These are phyloP conservation scores for Auriscalpium orientale DNA, from an alignment of 768 basidiomycete genomes.

Conservation along the genomic window DNA sequence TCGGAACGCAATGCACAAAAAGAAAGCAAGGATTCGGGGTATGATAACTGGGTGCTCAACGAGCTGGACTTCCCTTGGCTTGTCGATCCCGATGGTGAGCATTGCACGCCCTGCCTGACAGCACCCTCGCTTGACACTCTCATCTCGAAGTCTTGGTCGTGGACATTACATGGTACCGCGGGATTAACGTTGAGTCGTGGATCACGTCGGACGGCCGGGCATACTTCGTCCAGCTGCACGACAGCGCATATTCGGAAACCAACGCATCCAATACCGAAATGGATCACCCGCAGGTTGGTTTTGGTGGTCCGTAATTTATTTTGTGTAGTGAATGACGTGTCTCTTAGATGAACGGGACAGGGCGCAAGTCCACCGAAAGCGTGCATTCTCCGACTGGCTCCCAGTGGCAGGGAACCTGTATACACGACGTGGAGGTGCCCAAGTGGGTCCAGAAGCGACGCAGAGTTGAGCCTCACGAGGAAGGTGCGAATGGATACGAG, in stretches of 20 bases:
- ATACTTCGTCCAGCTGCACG: slow-evolving; percentile 65
- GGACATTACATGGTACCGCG: slow-evolving; percentile 51
- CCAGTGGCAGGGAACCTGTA: slow-evolving; percentile 70
- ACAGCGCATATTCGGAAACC: slow-evolving; percentile 23
- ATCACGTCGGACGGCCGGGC: slow-evolving; percentile 79
- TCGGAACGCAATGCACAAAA: slow-evolving; percentile 28
- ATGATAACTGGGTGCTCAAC: slow-evolving; percentile 66
- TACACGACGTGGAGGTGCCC: slow-evolving; percentile 67
- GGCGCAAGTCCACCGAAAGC: not conserved
- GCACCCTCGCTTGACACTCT: too few relatives aligned
- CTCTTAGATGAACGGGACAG: slow-evolving; percentile 2
- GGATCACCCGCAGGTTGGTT: not conserved
- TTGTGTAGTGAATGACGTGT: not conserved
- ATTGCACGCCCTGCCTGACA: too few relatives aligned
- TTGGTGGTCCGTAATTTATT: too few relatives aligned
- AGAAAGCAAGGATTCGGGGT: slow-evolving; percentile 30
- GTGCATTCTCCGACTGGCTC: not conserved
- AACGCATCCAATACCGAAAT: slow-evolving; percentile 13
- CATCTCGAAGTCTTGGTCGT: slow-evolving; percentile 48
- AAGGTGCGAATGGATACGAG: slow-evolving; percentile 34
- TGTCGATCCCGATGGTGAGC: slow-evolving; percentile 61
- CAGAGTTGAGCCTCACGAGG: slow-evolving; percentile 41
- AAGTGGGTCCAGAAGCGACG: slow-evolving; percentile 77
- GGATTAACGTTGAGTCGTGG: slow-evolving; percentile 69
- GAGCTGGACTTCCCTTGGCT: slow-evolving; percentile 69